Evolutionary conservation across 2,329 filamentous ascomycete genomes (phyloP).

Genomic region (Curvularia verruculosa): DNA sequence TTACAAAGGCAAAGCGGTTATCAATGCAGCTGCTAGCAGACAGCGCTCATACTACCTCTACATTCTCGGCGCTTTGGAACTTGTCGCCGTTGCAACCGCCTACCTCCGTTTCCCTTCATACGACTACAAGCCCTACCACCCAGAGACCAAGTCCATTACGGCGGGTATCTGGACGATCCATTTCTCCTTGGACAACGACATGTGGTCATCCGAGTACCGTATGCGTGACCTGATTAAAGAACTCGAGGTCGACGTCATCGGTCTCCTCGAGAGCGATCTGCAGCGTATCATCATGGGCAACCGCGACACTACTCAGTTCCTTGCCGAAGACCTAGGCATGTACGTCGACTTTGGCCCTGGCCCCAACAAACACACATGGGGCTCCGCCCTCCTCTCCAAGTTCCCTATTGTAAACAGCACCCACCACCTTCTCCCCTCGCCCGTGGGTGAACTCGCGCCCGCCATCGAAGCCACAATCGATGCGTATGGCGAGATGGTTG

Average conservation of each 20-base stretch:
- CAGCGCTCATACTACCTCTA: conserved; percentile 72
- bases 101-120: conserved; percentile 93
- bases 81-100: conserved; percentile 78
- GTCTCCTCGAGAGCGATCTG: conserved; percentile 89
- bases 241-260: conserved; percentile 94
- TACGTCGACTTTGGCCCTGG: conserved; percentile 97
- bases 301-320: conserved; percentile 90
- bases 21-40: conserved; percentile 56
- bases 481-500: conserved; percentile 85
- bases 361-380: conserved; percentile 99
- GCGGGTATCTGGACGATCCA: conserved; percentile 99
- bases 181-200: conserved; percentile 96
- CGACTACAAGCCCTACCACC: conserved; percentile 89
- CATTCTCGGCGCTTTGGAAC: conserved; percentile 74
- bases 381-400: conserved; percentile 88
- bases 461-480: conserved; percentile 97
- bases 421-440: conserved; percentile 91
- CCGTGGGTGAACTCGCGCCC: conserved; percentile 91
- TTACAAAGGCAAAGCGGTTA: conserved; percentile 53
- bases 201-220: conserved; percentile 96
- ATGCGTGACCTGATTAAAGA: conserved; percentile 92
- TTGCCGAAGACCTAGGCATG: conserved; percentile 97
- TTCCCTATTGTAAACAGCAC: conserved; percentile 98
- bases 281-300: conserved; percentile 99
- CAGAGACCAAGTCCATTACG: conserved; percentile 83